Percentiles rank a stretch among this genome's conserved stretches.
Evolutionary conservation across 495 filamentous ascomycete genomes (phyloP).

Genomic region (Monascus purpureus): DNA sequence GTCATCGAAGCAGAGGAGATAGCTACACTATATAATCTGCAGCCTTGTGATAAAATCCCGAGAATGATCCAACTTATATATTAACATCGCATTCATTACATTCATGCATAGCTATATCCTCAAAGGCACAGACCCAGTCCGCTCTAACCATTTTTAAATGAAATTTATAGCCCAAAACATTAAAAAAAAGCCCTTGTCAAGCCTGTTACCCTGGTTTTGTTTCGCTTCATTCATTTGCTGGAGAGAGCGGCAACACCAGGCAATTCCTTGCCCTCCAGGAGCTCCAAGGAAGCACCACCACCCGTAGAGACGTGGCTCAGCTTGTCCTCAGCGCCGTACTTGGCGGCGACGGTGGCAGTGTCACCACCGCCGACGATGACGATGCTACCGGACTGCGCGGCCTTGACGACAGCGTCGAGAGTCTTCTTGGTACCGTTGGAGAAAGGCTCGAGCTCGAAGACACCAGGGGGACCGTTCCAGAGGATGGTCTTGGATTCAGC

Average conservation of each 20-base stretch:
- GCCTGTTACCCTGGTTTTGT: too few species aligned
- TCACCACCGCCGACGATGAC: conserved; percentile 98
- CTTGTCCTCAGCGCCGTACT: conserved; percentile 92
- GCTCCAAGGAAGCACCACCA: conserved; percentile 86
- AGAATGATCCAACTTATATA: too few species aligned
- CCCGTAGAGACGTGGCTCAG: conserved; percentile 96
- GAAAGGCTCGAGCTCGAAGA: conserved; percentile 95
- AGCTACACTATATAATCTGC: too few species aligned
- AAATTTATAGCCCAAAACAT: too few species aligned
- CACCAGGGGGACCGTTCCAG: conserved; percentile 95
- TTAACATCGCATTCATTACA: neutral
- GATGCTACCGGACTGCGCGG: conserved; percentile 66
- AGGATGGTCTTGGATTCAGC: conserved; percentile 87
- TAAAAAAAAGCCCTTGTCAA: too few species aligned
- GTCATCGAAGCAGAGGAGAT: too few species aligned
- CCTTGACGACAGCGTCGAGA: conserved; percentile 71
- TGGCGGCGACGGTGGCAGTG: conserved; percentile 93
- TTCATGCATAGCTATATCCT: neutral
- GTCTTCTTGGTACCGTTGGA: conserved; percentile 80
- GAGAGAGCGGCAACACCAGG: conserved; percentile 90
- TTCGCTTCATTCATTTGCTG: conserved; percentile 70
- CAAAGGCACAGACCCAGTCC: too few species aligned
- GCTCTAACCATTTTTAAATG: too few species aligned
- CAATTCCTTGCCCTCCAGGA: conserved; percentile 93
- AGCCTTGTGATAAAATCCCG: too few species aligned